Conservation (phyloP, 2,329 filamentous ascomycete species). For the Curvularia sp. region DNA sequence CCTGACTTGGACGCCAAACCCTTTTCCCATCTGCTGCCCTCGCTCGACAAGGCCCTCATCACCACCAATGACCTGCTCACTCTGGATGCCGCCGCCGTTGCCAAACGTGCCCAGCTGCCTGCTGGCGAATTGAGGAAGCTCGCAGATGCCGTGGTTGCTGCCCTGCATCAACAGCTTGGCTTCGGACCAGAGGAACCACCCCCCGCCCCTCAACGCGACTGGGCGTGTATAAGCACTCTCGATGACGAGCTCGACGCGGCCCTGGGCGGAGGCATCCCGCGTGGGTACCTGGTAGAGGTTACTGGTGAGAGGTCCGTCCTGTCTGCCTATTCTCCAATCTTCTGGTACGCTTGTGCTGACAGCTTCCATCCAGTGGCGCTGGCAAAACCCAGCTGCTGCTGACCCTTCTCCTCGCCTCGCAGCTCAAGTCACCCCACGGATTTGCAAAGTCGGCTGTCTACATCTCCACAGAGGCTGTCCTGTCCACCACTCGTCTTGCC, state of each 20-base stretch:
- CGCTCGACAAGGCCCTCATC: conserved; percentile 78
- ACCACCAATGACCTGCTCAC: conserved; percentile 85
- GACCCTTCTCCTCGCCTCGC: conserved; percentile 80
- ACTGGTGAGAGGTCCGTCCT: conserved; percentile 78
- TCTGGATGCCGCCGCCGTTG: conserved; percentile 80
- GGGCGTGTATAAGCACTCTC: conserved; percentile 77
- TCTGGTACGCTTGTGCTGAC: not conserved
- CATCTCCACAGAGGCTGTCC: conserved; percentile 87
- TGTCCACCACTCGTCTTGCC: conserved; percentile 80
- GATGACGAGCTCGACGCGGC: conserved; percentile 73
- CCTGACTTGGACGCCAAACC: conserved; percentile 76
- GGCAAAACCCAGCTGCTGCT: conserved; percentile 96
- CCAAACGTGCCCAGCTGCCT: conserved; percentile 83
- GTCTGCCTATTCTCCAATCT: not conserved
- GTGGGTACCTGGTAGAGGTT: conserved; percentile 84
- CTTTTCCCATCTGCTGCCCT: conserved; percentile 77
- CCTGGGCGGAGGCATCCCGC: conserved; percentile 80
- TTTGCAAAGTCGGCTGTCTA: conserved; percentile 81
- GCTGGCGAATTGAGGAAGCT: conserved; percentile 80
- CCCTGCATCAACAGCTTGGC: conserved; percentile 69
- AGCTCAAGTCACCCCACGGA: conserved; percentile 77
- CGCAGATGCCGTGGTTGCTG: conserved; percentile 68
- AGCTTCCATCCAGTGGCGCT: conserved; percentile 67
- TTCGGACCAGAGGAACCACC: conserved; percentile 43
- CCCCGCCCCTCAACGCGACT: conserved; percentile 45